A percentile compares a stretch with the other conserved stretches of the same genome.
phyloP scores from a whole-genome alignment of 176 grass and related monocot species.

The Eleusine indica region DNA sequence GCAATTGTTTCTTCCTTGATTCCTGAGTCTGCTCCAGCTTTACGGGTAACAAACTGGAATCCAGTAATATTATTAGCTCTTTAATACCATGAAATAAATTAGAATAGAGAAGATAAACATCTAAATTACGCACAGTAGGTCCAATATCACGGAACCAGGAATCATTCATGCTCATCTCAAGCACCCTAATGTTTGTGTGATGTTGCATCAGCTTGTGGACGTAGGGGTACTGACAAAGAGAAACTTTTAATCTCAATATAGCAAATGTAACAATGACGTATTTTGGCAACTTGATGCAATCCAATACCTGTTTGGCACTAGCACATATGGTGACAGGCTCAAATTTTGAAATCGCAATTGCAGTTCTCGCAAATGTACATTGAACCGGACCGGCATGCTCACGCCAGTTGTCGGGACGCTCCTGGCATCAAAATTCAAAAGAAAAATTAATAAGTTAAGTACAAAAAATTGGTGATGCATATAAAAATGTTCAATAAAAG shows the following conservation, averaged over 20 bases:
- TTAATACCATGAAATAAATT: background rate
- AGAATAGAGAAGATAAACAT: background rate
- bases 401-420: conserved; percentile 88
- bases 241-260: background rate
- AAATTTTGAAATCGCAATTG: conserved; percentile 82
- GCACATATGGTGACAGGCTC: conserved; percentile 80
- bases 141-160: conserved; percentile 95
- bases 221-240: conserved; percentile 54
- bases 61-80: conserved; percentile 31
- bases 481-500: background rate
- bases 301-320: conserved; percentile 58
- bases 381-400: conserved; percentile 69
- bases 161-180: conserved; percentile 98
- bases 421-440: conserved; percentile 47
- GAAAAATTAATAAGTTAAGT: background rate
- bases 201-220: conserved; percentile 60
- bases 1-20: conserved; percentile 53
- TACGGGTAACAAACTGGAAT: conserved; percentile 64
- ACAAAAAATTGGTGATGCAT: background rate
- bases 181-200: conserved; percentile 67
- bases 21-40: conserved; percentile 19
- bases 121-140: conserved; percentile 60
- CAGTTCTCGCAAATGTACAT: conserved; percentile 50
- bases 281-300: background rate
- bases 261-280: background rate